Percentiles rank a stretch among this genome's conserved stretches.
These are phyloP conservation scores for Paspalum vaginatum DNA, from an alignment of 176 grass and related monocot genomes.

Conservation along the genomic window DNA sequence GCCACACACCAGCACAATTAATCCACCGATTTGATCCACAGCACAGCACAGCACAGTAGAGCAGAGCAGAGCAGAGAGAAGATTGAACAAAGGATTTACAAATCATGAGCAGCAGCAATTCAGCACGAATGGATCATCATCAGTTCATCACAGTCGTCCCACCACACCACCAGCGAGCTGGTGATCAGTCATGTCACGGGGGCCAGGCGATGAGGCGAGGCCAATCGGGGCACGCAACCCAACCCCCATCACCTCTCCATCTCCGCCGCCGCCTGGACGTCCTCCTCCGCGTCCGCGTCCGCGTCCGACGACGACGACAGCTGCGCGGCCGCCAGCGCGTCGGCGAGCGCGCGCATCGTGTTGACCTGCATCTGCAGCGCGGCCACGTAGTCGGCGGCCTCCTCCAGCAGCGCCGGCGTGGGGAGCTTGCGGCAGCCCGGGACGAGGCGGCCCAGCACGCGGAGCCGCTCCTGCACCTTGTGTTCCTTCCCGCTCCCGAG, in stretches of 20 bases:
- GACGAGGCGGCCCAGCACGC: slow-evolving; percentile 75
- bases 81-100: background rate
- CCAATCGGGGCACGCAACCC: background rate
- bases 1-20: too few species aligned
- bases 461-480: slow-evolving; percentile 84
- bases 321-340: slow-evolving; percentile 66
- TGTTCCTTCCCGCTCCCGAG: slow-evolving; percentile 26
- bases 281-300: background rate
- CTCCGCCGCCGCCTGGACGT: background rate
- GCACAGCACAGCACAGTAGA: background rate
- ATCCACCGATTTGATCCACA: background rate
- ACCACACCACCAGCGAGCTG: background rate
- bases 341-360: slow-evolving; percentile 80
- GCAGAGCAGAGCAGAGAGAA: background rate
- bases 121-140: background rate
- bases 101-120: background rate
- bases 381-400: slow-evolving; percentile 84
- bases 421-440: slow-evolving; percentile 88
- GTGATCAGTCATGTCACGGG: slow-evolving; percentile 17
- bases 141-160: background rate
- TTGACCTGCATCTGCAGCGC: slow-evolving; percentile 98
- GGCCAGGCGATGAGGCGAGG: background rate
- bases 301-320: slow-evolving; percentile 39
- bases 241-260: slow-evolving; percentile 46
- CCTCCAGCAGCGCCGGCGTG: slow-evolving; percentile 79